Conservation (phyloP, 2,329 filamentous ascomycete species). For the Coniochaeta prunicola region DNA sequence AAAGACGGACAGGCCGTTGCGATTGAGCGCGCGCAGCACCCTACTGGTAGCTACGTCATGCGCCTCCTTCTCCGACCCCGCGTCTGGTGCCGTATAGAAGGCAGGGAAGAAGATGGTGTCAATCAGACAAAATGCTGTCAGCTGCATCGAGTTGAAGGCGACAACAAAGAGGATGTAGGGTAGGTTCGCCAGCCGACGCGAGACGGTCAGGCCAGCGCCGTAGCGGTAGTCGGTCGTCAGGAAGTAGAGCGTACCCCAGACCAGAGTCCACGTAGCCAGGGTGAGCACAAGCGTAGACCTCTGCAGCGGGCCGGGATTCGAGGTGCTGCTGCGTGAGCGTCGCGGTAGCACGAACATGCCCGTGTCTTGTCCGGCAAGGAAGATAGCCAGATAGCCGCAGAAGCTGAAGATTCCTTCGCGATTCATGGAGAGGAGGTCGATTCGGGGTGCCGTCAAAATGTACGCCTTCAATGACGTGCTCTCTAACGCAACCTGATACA, state of each 20-base stretch:
- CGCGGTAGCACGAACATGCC: slow-evolving; percentile 74
- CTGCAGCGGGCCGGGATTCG: slow-evolving; percentile 24
- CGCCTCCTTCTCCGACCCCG: slow-evolving; percentile 53
- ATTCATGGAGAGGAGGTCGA: slow-evolving; percentile 78
- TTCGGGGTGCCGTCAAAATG: slow-evolving; percentile 74
- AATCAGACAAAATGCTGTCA: slow-evolving; percentile 69
- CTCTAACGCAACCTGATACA: slow-evolving; percentile 72
- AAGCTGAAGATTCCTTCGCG: slow-evolving; percentile 95
- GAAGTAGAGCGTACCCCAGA: slow-evolving; percentile 67
- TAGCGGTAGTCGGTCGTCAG: slow-evolving; percentile 60
- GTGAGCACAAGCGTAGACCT: slow-evolving; percentile 53
- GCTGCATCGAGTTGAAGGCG: slow-evolving; percentile 83
- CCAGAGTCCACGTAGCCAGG: slow-evolving; percentile 54
- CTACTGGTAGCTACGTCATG: slow-evolving; percentile 67
- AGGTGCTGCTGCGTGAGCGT: slow-evolving; percentile 33
- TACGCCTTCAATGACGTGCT: slow-evolving; percentile 72
- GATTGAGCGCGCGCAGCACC: slow-evolving; percentile 78
- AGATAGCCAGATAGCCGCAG: slow-evolving; percentile 88
- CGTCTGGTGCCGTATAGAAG: slow-evolving; percentile 51
- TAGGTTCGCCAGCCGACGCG: slow-evolving; percentile 83
- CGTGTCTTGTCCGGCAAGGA: slow-evolving; percentile 78
- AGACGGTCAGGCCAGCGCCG: slow-evolving; percentile 70
- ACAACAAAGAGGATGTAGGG: slow-evolving; percentile 90
- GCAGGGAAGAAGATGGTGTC: slow-evolving; percentile 74
- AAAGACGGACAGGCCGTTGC: slow-evolving; percentile 81